phyloP scores from a whole-genome alignment of 352 stramenopile genomes.

The Plasmopara viticola region DNA sequence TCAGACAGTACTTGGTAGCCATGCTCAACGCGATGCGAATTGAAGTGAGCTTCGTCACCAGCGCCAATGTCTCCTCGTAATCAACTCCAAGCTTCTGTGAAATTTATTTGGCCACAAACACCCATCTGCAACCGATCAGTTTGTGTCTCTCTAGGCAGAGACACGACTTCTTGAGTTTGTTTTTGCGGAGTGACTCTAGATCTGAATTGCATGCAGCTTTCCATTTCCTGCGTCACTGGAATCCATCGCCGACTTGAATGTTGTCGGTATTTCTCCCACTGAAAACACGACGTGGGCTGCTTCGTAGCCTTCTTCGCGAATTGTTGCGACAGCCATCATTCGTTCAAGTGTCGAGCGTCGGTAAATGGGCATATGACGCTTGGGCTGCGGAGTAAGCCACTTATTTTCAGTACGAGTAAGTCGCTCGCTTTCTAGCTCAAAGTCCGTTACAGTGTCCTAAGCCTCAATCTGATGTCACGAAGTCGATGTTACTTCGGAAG shows the following conservation, averaged over 20 bases:
- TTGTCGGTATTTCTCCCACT: no score
- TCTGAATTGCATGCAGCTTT: not conserved
- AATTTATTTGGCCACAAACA: not conserved
- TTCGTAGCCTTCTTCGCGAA: not conserved
- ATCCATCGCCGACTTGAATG: no score
- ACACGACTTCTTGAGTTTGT: not conserved
- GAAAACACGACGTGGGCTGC: not conserved
- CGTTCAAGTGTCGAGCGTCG: not conserved
- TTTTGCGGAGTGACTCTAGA: not conserved
- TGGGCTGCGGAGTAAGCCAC: not conserved
- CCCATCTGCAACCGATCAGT: not conserved
- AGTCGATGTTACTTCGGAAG: no score
- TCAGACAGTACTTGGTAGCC: no score
- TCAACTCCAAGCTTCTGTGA: not conserved
- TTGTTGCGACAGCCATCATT: not conserved
- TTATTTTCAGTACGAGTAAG: not conserved
- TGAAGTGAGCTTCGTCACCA: no score
- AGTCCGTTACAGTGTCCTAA: not conserved
- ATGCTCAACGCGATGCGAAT: no score
- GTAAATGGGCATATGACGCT: not conserved
- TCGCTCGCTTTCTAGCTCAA: not conserved
- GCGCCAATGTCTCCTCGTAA: not conserved
- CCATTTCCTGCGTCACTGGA: not conserved
- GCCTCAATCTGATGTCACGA: not conserved
- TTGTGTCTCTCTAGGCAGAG: no score